Evolutionary conservation across 2,329 filamentous ascomycete species (phyloP), one percentile per base, ranked within the genome.

Genomic region (Pseudogymnoascus destructans): DNA sequence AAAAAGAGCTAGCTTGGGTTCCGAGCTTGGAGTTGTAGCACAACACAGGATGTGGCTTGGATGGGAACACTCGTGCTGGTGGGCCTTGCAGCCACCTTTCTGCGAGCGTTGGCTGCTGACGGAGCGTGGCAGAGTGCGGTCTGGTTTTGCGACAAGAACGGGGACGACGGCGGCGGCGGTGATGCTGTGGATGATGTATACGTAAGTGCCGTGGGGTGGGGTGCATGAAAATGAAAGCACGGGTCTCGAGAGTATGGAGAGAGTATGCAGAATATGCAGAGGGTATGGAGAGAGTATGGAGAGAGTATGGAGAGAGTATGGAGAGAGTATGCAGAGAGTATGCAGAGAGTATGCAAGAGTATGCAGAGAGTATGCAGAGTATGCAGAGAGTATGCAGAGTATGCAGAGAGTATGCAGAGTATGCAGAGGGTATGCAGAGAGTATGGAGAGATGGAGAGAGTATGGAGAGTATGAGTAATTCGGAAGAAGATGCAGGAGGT

Each of bases 211-310:
- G 42, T 49, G 42, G 42, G 23, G 27, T 27, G 42, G 42, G 42
- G 23, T 49, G 42, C 42, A 49, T 49, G 42, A 49, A 49, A 49
- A 49, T 49, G 42, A 49, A 27, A 49, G 23, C 10, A 49, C n/a
- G n/a, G 42, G 42, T 49, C 42, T 27, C 42, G 27, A 23, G 42
- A 49, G 13, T n/a, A n/a, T n/a, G n/a, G n/a, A n/a, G n/a, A n/a
- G n/a, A n/a, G n/a, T n/a, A n/a, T n/a, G n/a, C n/a, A n/a, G n/a
- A n/a, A n/a, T n/a, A n/a, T n/a, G n/a, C n/a, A n/a, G n/a, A n/a
- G n/a, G n/a, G n/a, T n/a, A n/a, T n/a, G n/a, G n/a, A n/a, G n/a
- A n/a, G n/a, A n/a, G n/a, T n/a, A n/a, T n/a, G n/a, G n/a, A n/a
- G n/a, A n/a, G n/a, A n/a, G n/a, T n/a, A n/a, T n/a, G n/a, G n/a